phyloP scores from a whole-genome alignment of 2,329 filamentous ascomycete species.

The Fusarium falciforme region DNA sequence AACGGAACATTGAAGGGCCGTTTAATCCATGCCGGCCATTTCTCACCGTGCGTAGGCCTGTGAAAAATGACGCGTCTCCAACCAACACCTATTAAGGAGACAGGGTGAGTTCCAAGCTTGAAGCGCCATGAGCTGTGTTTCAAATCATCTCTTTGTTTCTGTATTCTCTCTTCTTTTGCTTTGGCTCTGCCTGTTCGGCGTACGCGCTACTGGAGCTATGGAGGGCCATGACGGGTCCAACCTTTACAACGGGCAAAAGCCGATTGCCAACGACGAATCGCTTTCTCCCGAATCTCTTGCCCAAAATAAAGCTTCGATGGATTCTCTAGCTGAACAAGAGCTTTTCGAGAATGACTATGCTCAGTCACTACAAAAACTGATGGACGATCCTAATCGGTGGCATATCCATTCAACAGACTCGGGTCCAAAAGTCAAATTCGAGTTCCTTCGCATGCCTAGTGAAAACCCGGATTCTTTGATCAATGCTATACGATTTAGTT shows the following conservation, averaged over 20 bases:
- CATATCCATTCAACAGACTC: neutral
- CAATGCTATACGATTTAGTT: neutral
- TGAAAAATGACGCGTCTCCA: neutral
- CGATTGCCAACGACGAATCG: neutral
- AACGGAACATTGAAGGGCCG: neutral
- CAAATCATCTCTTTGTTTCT: accelerated
- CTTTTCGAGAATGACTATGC: neutral
- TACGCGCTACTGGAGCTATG: neutral
- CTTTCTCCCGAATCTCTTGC: neutral
- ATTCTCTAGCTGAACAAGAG: neutral
- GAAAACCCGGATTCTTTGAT: neutral
- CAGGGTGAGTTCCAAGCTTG: neutral
- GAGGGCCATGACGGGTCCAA: neutral
- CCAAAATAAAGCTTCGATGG: neutral
- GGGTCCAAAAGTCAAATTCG: neutral
- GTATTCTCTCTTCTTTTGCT: neutral
- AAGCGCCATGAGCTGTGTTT: neutral
- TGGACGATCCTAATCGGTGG: neutral
- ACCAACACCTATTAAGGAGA: neutral
- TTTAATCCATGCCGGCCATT: neutral
- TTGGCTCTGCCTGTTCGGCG: neutral
- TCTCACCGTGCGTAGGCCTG: neutral
- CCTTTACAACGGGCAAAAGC: neutral
- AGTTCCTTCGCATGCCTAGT: neutral
- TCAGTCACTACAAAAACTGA: neutral